Conservation (phyloP, 1,139 yeast genomes). For the Sugiyamaella novakii region DNA sequence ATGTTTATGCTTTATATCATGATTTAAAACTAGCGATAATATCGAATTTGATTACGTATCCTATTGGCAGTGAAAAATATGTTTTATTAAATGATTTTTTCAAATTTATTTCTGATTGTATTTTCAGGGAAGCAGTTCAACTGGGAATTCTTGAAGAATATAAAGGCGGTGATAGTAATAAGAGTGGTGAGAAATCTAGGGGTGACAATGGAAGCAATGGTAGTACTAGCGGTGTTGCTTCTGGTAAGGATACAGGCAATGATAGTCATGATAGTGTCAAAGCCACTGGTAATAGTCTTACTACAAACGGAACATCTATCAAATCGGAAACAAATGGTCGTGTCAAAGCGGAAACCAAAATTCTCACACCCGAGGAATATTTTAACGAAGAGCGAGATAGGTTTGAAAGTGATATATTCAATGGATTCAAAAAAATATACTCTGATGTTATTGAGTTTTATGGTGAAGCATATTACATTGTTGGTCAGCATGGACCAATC, state of each 20-base stretch:
- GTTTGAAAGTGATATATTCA: conserved; percentile 45
- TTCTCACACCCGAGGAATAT: conserved; percentile 3
- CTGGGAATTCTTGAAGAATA: conserved; percentile 43
- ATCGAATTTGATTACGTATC: conserved; percentile 50
- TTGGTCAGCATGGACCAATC: conserved; percentile 58
- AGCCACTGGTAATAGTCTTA: not conserved
- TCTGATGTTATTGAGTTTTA: conserved; percentile 59
- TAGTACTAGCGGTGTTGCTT: too few species aligned
- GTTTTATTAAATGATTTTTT: conserved; percentile 65
- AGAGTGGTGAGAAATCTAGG: conserved; percentile 29
- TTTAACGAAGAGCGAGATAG: conserved; percentile 13
- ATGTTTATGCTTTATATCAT: conserved; percentile 52
- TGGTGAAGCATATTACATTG: conserved; percentile 62
- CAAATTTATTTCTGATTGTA: conserved; percentile 66
- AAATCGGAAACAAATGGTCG: conserved; percentile 9
- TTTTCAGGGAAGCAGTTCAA: conserved; percentile 70
- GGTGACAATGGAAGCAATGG: conserved; percentile 28
- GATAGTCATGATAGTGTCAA: too few species aligned
- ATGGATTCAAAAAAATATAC: conserved; percentile 70
- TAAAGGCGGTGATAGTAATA: conserved; percentile 8
- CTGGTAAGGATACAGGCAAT: too few species aligned
- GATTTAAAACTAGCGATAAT: conserved; percentile 71
- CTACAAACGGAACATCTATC: not conserved
- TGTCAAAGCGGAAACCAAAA: not conserved
- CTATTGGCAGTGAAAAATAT: conserved; percentile 62